phyloP scores from a whole-genome alignment of 2,329 filamentous ascomycete species.

The Macroventuria anomochaeta region DNA sequence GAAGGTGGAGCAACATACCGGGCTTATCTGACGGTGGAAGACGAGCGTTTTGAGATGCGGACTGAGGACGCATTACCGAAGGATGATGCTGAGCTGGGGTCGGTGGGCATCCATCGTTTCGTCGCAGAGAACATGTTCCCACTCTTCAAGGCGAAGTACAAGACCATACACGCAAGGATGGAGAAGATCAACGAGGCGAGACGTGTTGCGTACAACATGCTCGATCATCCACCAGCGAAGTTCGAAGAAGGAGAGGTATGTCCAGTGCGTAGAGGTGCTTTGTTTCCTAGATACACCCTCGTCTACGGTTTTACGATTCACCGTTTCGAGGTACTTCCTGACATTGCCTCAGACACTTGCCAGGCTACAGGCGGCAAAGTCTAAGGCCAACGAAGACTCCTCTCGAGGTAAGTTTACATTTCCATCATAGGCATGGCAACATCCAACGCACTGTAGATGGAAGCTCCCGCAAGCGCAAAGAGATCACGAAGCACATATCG shows the following conservation, averaged over 20 bases:
- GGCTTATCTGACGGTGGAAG: slow-evolving; percentile 26
- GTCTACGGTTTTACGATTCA: not conserved
- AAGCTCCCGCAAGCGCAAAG: slow-evolving; percentile 7
- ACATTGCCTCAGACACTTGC: slow-evolving; percentile 21
- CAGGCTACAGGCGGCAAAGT: slow-evolving; percentile 18
- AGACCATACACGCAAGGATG: slow-evolving; percentile 28
- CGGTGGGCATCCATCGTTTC: slow-evolving; percentile 33
- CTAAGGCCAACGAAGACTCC: slow-evolving; percentile 1
- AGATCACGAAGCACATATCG: slow-evolving; percentile 26
- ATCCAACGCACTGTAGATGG: not conserved
- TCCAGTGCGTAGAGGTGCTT: not conserved
- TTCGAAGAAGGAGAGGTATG: slow-evolving; percentile 36
- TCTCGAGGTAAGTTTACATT: not conserved
- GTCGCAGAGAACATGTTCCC: slow-evolving; percentile 30
- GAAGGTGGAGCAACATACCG: slow-evolving; percentile 20
- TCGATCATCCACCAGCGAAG: slow-evolving; percentile 14
- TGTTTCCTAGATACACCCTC: not conserved
- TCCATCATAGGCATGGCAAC: not conserved
- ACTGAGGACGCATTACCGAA: slow-evolving; percentile 26
- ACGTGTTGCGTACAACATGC: slow-evolving; percentile 27
- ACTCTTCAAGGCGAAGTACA: slow-evolving; percentile 36
- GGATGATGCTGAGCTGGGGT: slow-evolving; percentile 24
- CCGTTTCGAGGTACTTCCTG: not conserved
- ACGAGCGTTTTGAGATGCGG: slow-evolving; percentile 28
- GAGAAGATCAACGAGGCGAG: slow-evolving; percentile 36